A percentile compares a stretch with the other conserved stretches of the same genome.
These are phyloP conservation scores for Trichoderma afroharzianum DNA, from an alignment of 2,329 filamentous ascomycete genomes.

Conservation along the genomic window DNA sequence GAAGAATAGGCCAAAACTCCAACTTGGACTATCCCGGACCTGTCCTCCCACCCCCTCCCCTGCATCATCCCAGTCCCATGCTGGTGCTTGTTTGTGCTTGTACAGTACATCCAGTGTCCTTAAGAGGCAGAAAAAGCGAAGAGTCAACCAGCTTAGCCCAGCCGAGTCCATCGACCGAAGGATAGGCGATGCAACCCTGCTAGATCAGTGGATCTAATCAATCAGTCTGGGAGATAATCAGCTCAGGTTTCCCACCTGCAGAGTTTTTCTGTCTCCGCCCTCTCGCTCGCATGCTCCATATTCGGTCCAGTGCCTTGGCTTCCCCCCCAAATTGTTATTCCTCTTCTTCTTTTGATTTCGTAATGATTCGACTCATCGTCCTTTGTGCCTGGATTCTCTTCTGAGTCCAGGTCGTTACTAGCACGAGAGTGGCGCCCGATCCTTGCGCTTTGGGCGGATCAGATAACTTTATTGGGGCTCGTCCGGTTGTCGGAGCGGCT, in stretches of 20 bases:
- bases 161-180: neutral
- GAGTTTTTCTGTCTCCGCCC: neutral
- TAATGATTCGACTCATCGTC: neutral
- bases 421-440: neutral
- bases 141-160: neutral
- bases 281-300: neutral
- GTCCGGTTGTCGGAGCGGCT: conserved; percentile 11
- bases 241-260: neutral
- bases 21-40: neutral
- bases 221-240: neutral
- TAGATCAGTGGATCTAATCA: neutral
- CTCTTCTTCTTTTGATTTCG: neutral
- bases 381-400: neutral
- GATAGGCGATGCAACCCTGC: neutral
- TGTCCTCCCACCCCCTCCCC: neutral
- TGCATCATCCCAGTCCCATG: neutral
- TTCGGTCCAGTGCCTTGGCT: neutral
- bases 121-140: neutral
- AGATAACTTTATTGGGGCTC: conserved; percentile 23
- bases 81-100: neutral
- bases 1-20: neutral
- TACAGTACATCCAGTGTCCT: neutral
- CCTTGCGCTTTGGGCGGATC: conserved; percentile 20
- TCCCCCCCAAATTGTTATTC: neutral
- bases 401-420: neutral